Evolutionary conservation across 2,329 filamentous ascomycete species (phyloP).

Genomic region (Aureobasidium sp.): DNA sequence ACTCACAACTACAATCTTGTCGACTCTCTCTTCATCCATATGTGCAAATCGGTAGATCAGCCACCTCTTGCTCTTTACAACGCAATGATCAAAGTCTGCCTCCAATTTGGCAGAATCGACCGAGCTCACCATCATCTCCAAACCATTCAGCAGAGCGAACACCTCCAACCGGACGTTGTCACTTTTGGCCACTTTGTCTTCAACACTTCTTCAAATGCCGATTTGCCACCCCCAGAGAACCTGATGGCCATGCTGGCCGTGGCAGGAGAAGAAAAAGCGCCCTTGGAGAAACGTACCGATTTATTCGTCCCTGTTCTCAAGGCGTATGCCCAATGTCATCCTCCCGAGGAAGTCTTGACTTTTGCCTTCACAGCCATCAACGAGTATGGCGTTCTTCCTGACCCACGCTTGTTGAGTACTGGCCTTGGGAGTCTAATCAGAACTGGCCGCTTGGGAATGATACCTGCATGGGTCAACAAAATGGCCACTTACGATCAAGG

Average conservation of each 20-base stretch:
- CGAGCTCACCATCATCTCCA: neutral
- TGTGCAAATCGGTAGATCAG: neutral
- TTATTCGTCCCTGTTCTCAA: constrained; percentile 8
- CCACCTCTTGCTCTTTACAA: constrained; percentile 6
- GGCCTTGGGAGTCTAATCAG: constrained; percentile 22
- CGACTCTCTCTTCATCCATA: neutral
- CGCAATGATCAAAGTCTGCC: constrained; percentile 6
- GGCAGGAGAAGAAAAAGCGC: neutral
- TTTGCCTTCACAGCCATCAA: constrained; percentile 23
- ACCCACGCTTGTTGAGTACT: constrained; percentile 20
- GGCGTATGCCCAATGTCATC: constrained; percentile 19
- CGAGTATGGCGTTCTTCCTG: constrained; percentile 21
- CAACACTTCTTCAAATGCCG: constrained; percentile 15
- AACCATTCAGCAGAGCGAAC: neutral
- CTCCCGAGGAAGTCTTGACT: constrained; percentile 21
- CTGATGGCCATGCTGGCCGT: constrained; percentile 11
- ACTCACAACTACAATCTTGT: neutral
- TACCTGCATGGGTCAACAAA: constrained; percentile 23
- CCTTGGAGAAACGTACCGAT: neutral
- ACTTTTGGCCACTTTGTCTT: constrained; percentile 13
- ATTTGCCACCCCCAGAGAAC: constrained; percentile 16
- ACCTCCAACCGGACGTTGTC: neutral
- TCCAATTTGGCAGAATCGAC: neutral
- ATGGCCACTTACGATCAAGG: constrained; percentile 17
- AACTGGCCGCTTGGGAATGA: constrained; percentile 17